A percentile compares a stretch with the other conserved stretches of the same genome.
These are phyloP conservation scores for Fusarium redolens DNA, from an alignment of 2,329 filamentous ascomycete species.

Conservation along the genomic window DNA sequence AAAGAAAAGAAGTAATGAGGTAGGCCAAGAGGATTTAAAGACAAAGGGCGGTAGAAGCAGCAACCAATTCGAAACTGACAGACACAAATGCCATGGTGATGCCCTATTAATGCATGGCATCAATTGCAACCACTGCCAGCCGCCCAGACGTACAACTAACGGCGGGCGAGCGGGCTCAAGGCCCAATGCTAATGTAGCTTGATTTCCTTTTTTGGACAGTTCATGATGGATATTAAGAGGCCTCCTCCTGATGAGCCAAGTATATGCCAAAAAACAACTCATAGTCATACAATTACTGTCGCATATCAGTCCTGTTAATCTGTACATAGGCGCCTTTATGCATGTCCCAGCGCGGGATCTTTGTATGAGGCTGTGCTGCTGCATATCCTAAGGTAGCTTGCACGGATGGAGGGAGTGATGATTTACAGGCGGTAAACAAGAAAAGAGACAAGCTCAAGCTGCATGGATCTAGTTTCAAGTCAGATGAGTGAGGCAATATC, in stretches of 20 bases:
- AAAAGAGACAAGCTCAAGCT: background rate
- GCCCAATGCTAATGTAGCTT: constrained; percentile 22
- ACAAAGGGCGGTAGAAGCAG: background rate
- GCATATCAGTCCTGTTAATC: background rate
- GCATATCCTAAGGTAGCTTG: constrained; percentile 2
- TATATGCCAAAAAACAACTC: constrained; percentile 31
- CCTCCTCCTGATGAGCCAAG: constrained; percentile 20
- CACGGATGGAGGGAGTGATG: constrained; percentile 21
- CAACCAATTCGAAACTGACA: background rate
- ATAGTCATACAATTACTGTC: background rate
- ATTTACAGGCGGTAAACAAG: constrained; percentile 17
- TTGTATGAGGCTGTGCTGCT: constrained; percentile 37
- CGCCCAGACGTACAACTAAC: background rate
- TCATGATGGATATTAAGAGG: constrained; percentile 22
- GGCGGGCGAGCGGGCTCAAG: constrained; percentile 11
- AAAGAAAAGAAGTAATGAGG: background rate
- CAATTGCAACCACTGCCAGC: background rate
- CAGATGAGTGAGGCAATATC: constrained; percentile 28
- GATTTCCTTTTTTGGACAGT: constrained; percentile 29
- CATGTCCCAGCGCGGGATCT: constrained; percentile 17
- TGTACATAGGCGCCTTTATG: constrained; percentile 4
- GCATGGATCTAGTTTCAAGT: constrained; percentile 26
- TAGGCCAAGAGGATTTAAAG: constrained; percentile 4
- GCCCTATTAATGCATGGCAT: background rate
- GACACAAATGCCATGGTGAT: background rate